Percentiles rank a stretch among this genome's conserved stretches.
phyloP scores from a whole-genome alignment of 1,284 basidiomycete species.

The Leccinum fuscescens region DNA sequence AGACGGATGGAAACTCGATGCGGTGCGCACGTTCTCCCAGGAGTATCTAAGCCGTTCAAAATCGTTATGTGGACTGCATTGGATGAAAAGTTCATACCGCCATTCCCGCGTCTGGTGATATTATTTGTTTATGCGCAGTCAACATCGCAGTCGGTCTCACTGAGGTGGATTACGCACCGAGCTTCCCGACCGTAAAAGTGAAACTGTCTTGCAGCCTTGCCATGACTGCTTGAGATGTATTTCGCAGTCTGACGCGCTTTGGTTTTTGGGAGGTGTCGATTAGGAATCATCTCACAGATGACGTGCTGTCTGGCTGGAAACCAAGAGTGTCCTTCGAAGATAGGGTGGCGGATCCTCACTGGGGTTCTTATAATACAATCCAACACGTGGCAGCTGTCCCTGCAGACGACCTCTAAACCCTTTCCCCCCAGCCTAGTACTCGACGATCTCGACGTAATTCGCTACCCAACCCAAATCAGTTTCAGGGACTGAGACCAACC shows the following conservation, averaged over 20 bases:
- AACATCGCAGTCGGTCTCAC: not conserved
- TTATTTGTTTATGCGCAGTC: conserved; percentile 1
- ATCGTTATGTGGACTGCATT: not conserved
- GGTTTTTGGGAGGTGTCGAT: conserved; percentile 4
- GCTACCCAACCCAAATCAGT: conserved; percentile 8
- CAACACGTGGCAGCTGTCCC: too few species aligned
- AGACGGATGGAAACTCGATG: conserved; percentile 92
- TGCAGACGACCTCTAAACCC: not conserved
- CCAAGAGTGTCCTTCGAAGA: conserved; percentile 41
- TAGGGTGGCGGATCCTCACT: conserved; percentile 38
- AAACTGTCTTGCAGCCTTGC: conserved; percentile 48
- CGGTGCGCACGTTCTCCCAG: conserved; percentile 90
- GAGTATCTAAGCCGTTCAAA: conserved; percentile 62
- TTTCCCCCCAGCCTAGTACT: conserved; percentile 2
- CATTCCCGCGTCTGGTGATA: conserved; percentile 70
- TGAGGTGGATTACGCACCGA: conserved; percentile 43
- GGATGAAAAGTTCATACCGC: conserved; percentile 46
- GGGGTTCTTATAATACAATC: too few species aligned
- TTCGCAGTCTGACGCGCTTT: conserved; percentile 6
- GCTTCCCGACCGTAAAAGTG: conserved; percentile 72
- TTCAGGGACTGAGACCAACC: not conserved
- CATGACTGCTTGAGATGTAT: conserved; percentile 19
- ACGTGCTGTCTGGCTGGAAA: conserved; percentile 40
- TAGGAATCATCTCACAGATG: conserved; percentile 33
- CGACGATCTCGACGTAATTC: conserved; percentile 24